Conservation (phyloP, 495 filamentous ascomycete species). For the Ramalina peruviana region DNA sequence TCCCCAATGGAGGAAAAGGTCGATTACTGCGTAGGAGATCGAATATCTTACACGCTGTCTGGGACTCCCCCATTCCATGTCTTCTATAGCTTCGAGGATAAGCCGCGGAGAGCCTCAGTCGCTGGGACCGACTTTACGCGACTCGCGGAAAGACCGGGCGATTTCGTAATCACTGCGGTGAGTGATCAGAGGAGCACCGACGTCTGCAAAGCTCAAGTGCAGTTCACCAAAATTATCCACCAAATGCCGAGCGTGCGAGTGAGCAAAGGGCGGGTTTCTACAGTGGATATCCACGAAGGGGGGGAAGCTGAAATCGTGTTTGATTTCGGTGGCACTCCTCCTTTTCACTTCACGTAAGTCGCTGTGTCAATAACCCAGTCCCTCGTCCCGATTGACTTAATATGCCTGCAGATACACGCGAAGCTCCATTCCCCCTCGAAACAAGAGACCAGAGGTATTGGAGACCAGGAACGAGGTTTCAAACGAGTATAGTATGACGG, state of each 20-base stretch:
- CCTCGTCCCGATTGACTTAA: not conserved
- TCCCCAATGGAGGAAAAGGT: constrained; percentile 68
- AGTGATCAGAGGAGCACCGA: constrained; percentile 64
- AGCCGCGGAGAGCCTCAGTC: constrained; percentile 62
- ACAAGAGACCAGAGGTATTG: constrained; percentile 60
- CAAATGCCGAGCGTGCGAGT: constrained; percentile 82
- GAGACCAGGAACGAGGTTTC: constrained; percentile 81
- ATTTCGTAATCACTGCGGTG: constrained; percentile 73
- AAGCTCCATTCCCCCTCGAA: constrained; percentile 66
- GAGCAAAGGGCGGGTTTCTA: constrained; percentile 59
- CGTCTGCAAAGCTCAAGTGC: constrained; percentile 60
- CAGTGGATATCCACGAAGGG: constrained; percentile 92
- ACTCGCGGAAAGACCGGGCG: constrained; percentile 77
- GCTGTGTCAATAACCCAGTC: not conserved
- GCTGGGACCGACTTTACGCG: constrained; percentile 70
- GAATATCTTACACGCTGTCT: constrained; percentile 76
- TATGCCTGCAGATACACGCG: constrained; percentile 54
- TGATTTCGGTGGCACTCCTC: constrained; percentile 86
- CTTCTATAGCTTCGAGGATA: constrained; percentile 75
- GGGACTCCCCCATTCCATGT: constrained; percentile 84
- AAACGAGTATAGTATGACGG: constrained; percentile 61
- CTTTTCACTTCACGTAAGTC: constrained; percentile 83
- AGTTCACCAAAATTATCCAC: constrained; percentile 70
- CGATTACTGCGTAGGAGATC: constrained; percentile 92
- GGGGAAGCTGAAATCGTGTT: constrained; percentile 84